Base-by-base conservation (phyloP, 352 stramenopile genomes). In the Pythium scleroteichum region DNA sequence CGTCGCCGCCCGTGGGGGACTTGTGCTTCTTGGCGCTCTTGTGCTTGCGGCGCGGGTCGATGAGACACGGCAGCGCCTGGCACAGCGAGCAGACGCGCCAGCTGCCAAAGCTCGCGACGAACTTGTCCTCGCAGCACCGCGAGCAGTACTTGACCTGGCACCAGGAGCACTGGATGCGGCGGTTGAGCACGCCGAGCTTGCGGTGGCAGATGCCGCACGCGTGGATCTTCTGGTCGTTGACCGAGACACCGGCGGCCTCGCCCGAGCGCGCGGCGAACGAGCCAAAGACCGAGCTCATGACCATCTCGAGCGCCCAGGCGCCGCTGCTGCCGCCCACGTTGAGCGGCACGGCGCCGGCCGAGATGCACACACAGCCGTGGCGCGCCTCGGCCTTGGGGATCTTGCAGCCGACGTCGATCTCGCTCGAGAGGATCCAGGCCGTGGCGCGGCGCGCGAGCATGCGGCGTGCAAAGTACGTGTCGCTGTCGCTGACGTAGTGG, bases 101-200 rank as follows among this genome's bases (percentile, higher is more conserved):
- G 53, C 73, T 86, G 7, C 81, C 82, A 50, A 94, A 94, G 0
- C 62, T 62, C 35, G 81, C 74, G n/a, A 91, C 82, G 35, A 90
- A 87, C 65, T 94, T 94, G 69, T 94, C 85, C 51, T 92, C 85
- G 46, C 85, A 94, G 65, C 85, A 94, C 14, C 76, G 76, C 63
- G 78, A 88, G 53, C 85, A 94, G 70, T 92, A 89, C 70, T 92
- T 92, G 68, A 92, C 85, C 53, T 94, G 75, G 53, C 85, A 94
- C 85, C 85, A 94, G 24, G 81, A 78, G 64, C 85, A 94, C 68
- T 82, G 78, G 33, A 91, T 87, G 16, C 83, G 72, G 45, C 85
- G 77, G 58, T 92, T 94, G 17, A 94, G 66, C 60, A 94, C 76
- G 26, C 78, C 71, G 33, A 94, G 70, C 52, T 92, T 92, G 45